Evolutionary conservation across 352 stramenopile species (phyloP).

Genomic region (Chrysophaeum taylorii): DNA sequence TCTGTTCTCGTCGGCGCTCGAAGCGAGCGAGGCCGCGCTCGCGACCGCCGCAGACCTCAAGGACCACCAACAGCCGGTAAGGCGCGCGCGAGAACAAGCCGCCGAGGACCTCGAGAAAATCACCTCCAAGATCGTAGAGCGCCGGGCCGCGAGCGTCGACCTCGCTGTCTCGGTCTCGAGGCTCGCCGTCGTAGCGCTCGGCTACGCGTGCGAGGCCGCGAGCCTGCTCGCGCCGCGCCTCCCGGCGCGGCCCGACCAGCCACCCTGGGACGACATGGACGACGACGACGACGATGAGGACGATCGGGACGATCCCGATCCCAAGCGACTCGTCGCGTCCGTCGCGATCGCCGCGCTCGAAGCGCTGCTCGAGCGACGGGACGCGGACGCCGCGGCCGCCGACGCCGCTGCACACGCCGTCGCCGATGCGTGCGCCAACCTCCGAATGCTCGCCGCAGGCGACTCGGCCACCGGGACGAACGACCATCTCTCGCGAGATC

Average conservation of each 20-base stretch:
- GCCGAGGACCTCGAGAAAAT: too few relatives aligned
- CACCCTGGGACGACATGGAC: too few relatives aligned
- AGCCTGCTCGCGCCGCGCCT: neutral
- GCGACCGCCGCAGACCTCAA: too few relatives aligned
- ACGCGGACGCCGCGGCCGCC: neutral
- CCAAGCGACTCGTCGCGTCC: neutral
- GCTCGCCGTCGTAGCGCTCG: neutral
- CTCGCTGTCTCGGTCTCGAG: neutral
- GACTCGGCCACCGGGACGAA: neutral
- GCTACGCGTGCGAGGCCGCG: neutral
- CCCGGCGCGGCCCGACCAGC: neutral
- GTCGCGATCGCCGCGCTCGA: neutral
- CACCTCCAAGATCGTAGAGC: too few relatives aligned
- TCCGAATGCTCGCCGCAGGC: neutral
- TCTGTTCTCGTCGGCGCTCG: too few relatives aligned
- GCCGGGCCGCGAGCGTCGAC: neutral
- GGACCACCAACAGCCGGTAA: too few relatives aligned
- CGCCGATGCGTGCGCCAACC: neutral
- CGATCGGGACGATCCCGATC: neutral
- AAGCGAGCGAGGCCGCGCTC: too few relatives aligned
- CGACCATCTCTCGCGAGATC: neutral
- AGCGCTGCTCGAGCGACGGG: neutral
- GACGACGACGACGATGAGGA: neutral
- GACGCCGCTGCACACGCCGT: neutral
- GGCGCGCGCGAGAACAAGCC: too few relatives aligned